Percentiles rank a stretch among this genome's conserved stretches.
Conservation (phyloP, 2,329 filamentous ascomycete genomes). For the Thielaviopsis ethacetica region DNA sequence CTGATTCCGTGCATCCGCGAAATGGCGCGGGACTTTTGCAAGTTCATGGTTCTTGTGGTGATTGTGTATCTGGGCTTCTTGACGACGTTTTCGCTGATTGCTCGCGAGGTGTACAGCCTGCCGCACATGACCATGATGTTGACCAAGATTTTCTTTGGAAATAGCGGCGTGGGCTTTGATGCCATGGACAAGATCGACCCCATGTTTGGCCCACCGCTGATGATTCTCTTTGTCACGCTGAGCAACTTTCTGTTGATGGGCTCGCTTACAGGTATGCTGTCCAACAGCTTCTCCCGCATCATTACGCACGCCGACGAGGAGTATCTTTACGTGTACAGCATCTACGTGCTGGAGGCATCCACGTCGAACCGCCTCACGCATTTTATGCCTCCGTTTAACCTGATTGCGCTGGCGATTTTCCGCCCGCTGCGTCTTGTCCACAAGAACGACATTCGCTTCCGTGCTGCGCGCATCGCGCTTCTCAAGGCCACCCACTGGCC, state of each 20-base stretch:
- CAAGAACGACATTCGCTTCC: conserved; percentile 44
- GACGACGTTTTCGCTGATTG: conserved; percentile 68
- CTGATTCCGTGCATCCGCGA: conserved; percentile 81
- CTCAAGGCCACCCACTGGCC: conserved; percentile 49
- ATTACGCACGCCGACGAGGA: conserved; percentile 53
- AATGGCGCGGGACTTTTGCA: conserved; percentile 86
- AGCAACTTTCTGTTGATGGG: conserved; percentile 68
- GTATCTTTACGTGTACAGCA: conserved; percentile 60
- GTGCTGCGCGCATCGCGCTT: conserved; percentile 43
- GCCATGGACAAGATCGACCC: conserved; percentile 44
- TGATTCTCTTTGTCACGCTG: conserved; percentile 60
- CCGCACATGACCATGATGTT: conserved; percentile 58
- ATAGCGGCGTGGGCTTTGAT: conserved; percentile 58
- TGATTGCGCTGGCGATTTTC: conserved; percentile 55
- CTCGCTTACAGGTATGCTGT: conserved; percentile 61
- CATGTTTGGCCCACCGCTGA: conserved; percentile 42
- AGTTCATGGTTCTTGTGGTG: conserved; percentile 64
- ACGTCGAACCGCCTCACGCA: conserved; percentile 53
- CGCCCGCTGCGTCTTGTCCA: conserved; percentile 56
- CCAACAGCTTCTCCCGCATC: conserved; percentile 54
- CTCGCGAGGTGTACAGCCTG: conserved; percentile 50
- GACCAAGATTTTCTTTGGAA: conserved; percentile 69
- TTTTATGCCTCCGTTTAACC: conserved; percentile 57
- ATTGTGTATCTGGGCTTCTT: conserved; percentile 79
- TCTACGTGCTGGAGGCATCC: conserved; percentile 48